Base-by-base conservation (phyloP, 495 filamentous ascomycete genomes). In the Terfezia boudieri region DNA sequence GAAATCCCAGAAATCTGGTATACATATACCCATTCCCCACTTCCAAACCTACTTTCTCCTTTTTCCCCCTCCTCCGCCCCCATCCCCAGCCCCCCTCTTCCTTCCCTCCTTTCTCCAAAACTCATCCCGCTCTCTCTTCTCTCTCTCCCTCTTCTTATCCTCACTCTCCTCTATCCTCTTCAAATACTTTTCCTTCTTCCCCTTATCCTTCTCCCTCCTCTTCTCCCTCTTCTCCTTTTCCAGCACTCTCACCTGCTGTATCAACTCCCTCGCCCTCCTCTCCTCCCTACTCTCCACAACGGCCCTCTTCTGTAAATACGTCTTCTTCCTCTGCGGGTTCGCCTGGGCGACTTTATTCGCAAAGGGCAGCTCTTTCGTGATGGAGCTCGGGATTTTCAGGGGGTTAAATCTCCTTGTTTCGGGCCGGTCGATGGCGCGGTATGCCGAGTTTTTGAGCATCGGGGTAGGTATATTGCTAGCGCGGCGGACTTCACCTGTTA, bases 91-190 rank as follows among this genome's bases (percentile, higher is more conserved):
- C 66, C 80, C 86, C 63, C 90, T 76, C 74, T 98, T 98, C 76
- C 80, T 86, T n/a, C 90, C 92, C 71, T 95, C 92, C 57, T 76
- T 78, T 58, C 79, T 73, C 90, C 90, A 98, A 69, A 81, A 98
- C 60, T 92, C 89, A 60, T 93, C 78, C 64, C 77, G 82, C 71
- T 98, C 90, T 64, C 78, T 78, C 75, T 84, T 89, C 72, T 95
- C 86, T 49, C 86, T 73, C 54, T 76, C 83, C 37, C 71, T 72
- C 70, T 82, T 80, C 78, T 83, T 88, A 74, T 92, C 87, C 60
- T 77, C 71, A 58, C 79, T 76, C 59, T 86, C 84, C 12, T 74
- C 79, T 26, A 90, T 75, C 73, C 85, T 89, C 69, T 78, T 83
- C 56, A 77, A 71, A 69, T 93, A 86, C 58, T 78, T 76, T 61